Percentiles rank a stretch among this genome's conserved stretches.
These are phyloP conservation scores for Erythrophleum fordii DNA, from an alignment of 306 rosid genomes.

Conservation along the genomic window DNA sequence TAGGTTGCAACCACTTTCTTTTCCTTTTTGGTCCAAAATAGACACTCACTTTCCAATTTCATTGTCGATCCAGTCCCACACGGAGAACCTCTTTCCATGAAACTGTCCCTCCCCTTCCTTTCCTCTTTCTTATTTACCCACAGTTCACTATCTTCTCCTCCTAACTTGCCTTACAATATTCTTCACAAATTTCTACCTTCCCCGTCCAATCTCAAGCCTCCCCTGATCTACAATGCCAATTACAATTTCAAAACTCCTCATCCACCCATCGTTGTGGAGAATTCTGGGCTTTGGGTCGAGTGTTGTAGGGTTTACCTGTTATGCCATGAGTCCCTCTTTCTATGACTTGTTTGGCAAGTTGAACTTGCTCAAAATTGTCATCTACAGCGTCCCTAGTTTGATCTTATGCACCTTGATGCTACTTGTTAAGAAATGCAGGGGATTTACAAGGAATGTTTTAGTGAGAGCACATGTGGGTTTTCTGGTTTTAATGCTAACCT, in stretches of 20 bases:
- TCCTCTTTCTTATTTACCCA: not conserved
- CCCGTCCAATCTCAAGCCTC: no score
- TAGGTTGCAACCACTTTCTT: no score
- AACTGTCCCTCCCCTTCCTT: not conserved
- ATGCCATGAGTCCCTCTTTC: conserved; percentile 14
- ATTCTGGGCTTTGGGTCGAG: not conserved
- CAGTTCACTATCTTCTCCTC: not conserved
- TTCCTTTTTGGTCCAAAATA: no score
- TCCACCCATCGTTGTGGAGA: not conserved
- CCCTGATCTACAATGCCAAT: not conserved
- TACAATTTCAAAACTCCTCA: not conserved
- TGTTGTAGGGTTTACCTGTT: not conserved
- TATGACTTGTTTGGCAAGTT: not conserved
- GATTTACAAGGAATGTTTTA: not conserved
- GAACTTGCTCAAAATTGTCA: not conserved
- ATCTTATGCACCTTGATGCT: not conserved
- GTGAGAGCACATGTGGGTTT: not conserved
- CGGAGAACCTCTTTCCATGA: not conserved
- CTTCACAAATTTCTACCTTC: not conserved
- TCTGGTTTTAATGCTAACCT: conserved; percentile 3
- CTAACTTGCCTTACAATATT: not conserved
- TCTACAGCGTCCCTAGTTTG: not conserved
- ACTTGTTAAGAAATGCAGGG: not conserved
- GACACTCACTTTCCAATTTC: no score
- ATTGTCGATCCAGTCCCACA: not conserved